phyloP scores from a whole-genome alignment of 148 eudicot genomes.

The Vaccinium macrocarpon region DNA sequence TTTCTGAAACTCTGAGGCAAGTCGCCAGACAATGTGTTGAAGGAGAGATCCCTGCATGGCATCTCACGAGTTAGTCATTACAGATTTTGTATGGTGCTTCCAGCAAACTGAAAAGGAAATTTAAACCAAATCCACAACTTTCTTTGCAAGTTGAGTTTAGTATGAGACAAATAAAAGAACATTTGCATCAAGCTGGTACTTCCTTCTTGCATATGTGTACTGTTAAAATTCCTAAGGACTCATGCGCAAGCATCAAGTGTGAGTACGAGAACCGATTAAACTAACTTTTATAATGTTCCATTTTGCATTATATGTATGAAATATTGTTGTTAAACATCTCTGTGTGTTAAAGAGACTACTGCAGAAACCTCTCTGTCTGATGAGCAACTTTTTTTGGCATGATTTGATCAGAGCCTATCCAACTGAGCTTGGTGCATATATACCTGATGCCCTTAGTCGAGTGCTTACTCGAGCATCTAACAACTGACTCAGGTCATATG shows the following conservation, averaged over 20 bases:
- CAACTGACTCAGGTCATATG: background rate
- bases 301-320: background rate
- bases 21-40: slow-evolving; percentile 44
- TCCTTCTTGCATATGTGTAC: background rate
- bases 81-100: background rate
- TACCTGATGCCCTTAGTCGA: background rate
- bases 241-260: background rate
- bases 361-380: background rate
- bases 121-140: background rate
- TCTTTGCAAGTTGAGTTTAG: background rate
- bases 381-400: background rate
- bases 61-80: slow-evolving; percentile 3
- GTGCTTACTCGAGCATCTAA: background rate
- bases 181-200: background rate
- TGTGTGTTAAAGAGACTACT: background rate
- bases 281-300: background rate
- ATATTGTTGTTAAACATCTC: background rate
- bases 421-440: background rate
- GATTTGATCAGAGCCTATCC: background rate
- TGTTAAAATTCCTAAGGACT: background rate
- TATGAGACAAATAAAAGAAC: background rate
- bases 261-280: background rate
- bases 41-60: slow-evolving; percentile 64
- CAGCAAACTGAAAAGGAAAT: background rate
- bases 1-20: slow-evolving; percentile 51